Evolutionary conservation across 768 basidiomycete species (phyloP), one percentile per base, ranked within the genome.

Genomic region (Xerocomus potaroensis): DNA sequence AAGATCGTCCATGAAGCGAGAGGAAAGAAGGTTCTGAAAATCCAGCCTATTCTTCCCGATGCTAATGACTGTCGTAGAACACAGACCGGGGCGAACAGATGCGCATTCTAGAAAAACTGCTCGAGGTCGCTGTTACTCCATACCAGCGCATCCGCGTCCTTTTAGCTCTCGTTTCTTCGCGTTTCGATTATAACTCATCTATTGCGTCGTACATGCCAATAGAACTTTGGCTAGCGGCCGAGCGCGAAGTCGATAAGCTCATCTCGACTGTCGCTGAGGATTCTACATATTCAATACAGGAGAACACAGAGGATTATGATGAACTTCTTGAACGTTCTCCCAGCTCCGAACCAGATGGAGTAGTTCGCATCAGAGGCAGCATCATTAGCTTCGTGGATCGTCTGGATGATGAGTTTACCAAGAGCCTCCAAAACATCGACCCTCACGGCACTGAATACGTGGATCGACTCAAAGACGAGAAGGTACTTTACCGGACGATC

Each of bases 391-490:
- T 96, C 56, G 80, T 99, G 38, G 96, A 99, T 66, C 84, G 94
- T 43, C 70, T 99, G 38, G 96, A 98, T 64, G 96, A 98, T 58
- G 96, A 99, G 69, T 99, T 99, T 66, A 97, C 93, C 35, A 89
- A 89, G 62, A 93, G 91, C 59, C 70, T 99, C 27, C 96, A 98
- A 78, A 92, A 97, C 61, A 92, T 96, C 53, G 96, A 99, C 60
- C 95, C 96, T 8, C 96, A 99, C 63, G 93, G 96, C 2, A 91
- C 89, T n/a, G 96, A 99, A 67, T 99, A 99, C 62, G 87, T 99
- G 35, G 96, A 97, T 62, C 80, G 96, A 39, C 73, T 99, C 47
- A 92, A 92, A 69, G 93, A 98, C 62, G 97, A 98, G 72, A 91
- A 92, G 61, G 83, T 84, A 14, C 78, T 99, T 19, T 99, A 98